Evolutionary conservation across 228 moss, liverwort and hornwort species (phyloP).

Genomic region (Sphagnum fallax): DNA sequence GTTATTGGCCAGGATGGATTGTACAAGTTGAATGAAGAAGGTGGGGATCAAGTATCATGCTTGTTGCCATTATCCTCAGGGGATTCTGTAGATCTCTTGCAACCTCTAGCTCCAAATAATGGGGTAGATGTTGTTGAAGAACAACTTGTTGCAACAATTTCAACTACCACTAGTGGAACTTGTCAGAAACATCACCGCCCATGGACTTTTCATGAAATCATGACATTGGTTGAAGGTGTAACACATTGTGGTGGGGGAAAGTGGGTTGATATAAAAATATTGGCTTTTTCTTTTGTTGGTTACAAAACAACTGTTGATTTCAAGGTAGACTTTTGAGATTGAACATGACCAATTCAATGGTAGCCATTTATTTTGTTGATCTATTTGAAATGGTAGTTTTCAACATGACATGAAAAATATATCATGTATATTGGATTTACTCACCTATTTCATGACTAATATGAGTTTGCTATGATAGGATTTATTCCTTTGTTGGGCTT

Average conservation of each 20-base stretch:
- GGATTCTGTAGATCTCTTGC: conserved; percentile 58
- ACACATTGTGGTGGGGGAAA: conserved; percentile 96
- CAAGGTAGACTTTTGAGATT: conserved; percentile 36
- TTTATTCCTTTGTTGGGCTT: background rate
- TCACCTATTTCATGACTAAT: too few species aligned
- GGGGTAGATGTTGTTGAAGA: conserved; percentile 50
- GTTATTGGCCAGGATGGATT: conserved; percentile 29
- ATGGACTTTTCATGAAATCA: conserved; percentile 97
- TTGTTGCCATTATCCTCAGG: conserved; percentile 61
- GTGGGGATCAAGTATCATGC: conserved; percentile 72
- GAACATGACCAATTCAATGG: too few species aligned
- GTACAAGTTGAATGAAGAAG: conserved; percentile 51
- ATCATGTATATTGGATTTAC: too few species aligned
- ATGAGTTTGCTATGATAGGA: background rate
- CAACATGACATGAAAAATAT: too few species aligned
- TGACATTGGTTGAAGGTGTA: conserved; percentile 94
- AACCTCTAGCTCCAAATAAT: conserved; percentile 64
- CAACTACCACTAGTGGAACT: conserved; percentile 95
- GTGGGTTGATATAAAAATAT: conserved; percentile 97
- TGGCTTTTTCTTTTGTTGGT: conserved; percentile 75
- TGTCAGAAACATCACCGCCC: conserved; percentile 88
- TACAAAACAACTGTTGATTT: conserved; percentile 94
- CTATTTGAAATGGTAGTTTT: too few species aligned
- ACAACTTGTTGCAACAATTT: conserved; percentile 76
- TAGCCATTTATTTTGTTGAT: too few species aligned